Percentiles rank a stretch among this genome's conserved stretches.
Evolutionary conservation across 495 filamentous ascomycete genomes (phyloP).

Genomic region (Copromyces sp.): DNA sequence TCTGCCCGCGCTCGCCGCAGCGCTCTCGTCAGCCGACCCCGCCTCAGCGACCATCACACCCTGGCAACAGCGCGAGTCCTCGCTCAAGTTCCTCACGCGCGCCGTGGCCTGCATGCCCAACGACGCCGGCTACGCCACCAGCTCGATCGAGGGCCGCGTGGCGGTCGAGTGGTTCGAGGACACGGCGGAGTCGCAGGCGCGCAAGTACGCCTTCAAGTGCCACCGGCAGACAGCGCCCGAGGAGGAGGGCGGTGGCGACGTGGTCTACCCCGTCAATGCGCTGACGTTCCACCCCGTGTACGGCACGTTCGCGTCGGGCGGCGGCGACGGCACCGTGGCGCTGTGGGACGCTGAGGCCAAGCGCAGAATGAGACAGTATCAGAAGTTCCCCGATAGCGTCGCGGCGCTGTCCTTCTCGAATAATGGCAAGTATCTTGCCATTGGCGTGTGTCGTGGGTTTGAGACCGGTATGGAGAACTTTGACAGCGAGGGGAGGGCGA

Average conservation of each 20-base stretch:
- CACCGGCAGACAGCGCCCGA: constrained; percentile 57
- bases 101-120: constrained; percentile 95
- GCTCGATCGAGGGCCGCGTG: constrained; percentile 83
- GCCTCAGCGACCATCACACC: constrained; percentile 48
- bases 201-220: constrained; percentile 98
- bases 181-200: constrained; percentile 65
- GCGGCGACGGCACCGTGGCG: constrained; percentile 88
- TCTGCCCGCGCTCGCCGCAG: constrained; percentile 52
- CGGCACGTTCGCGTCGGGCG: constrained; percentile 87
- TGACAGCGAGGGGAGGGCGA: constrained; percentile 55
- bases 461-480: constrained; percentile 82
- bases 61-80: constrained; percentile 84
- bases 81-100: constrained; percentile 89
- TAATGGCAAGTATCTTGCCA: constrained; percentile 74
- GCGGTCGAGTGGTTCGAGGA: constrained; percentile 98
- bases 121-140: constrained; percentile 81
- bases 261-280: constrained; percentile 93
- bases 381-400: constrained; percentile 68
- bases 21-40: constrained; percentile 37
- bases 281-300: constrained; percentile 84
- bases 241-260: constrained; percentile 56
- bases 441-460: constrained; percentile 81
- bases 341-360: constrained; percentile 93
- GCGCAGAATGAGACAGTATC: constrained; percentile 82
- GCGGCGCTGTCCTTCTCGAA: constrained; percentile 64